Evolutionary conservation across 2,329 filamentous ascomycete species (phyloP).

Genomic region (Botryotinia convoluta): DNA sequence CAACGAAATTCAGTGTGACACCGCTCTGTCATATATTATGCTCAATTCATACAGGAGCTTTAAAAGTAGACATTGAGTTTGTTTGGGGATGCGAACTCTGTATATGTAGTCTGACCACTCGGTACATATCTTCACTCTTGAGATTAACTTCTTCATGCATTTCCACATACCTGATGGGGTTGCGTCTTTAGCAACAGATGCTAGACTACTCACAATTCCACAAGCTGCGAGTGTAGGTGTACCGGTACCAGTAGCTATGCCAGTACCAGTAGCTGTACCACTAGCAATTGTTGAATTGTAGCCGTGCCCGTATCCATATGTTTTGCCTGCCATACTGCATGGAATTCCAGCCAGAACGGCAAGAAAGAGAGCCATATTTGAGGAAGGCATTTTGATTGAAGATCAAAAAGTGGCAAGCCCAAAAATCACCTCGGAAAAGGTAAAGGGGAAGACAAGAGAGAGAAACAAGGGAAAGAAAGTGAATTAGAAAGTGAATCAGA

Average conservation of each 20-base stretch:
- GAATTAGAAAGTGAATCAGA: not conserved
- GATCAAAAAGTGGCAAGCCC: not conserved
- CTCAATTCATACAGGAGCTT: not conserved
- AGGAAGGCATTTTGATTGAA: conserved; percentile 11
- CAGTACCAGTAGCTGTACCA: conserved; percentile 6
- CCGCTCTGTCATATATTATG: not conserved
- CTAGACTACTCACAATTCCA: conserved; percentile 33
- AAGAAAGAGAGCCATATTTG: not conserved
- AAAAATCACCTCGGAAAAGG: not conserved
- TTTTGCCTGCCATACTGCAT: not conserved
- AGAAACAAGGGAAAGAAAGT: not conserved
- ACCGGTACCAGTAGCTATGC: conserved; percentile 15
- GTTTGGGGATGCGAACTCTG: not conserved
- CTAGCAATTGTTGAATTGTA: not conserved
- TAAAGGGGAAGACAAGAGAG: not conserved
- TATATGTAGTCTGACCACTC: not conserved
- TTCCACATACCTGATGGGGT: conserved; percentile 28
- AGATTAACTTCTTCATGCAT: not conserved
- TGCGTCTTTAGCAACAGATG: conserved; percentile 26
- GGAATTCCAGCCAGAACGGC: not conserved
- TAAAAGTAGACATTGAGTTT: too few species aligned
- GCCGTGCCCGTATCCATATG: not conserved
- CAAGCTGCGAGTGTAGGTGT: conserved; percentile 27
- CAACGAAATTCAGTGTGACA: not conserved
- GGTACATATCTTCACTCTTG: not conserved